A percentile compares a stretch with the other conserved stretches of the same genome.
phyloP scores from a whole-genome alignment of 2,329 filamentous ascomycete species.

The Tolypocladium sp. region DNA sequence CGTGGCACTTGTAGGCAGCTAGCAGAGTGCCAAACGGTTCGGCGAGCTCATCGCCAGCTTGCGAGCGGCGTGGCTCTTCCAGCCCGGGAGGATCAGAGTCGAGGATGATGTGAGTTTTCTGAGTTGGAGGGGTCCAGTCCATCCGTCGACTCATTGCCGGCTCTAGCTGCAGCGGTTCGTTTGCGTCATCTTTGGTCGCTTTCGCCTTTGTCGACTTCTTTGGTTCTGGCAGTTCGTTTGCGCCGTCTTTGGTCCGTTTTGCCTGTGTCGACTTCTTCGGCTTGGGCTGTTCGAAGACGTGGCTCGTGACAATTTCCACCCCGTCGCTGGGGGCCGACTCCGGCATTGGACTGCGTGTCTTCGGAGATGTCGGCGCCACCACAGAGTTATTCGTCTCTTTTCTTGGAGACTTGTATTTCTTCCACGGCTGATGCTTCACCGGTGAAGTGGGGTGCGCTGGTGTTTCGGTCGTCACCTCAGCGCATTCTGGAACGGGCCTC shows the following conservation, averaged over 20 bases:
- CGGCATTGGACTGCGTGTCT: not conserved
- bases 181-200: constrained; percentile 8
- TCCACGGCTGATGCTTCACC: constrained; percentile 23
- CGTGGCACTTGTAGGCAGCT: constrained; percentile 29
- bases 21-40: constrained; percentile 34
- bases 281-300: not conserved
- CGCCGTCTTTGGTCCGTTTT: constrained; percentile 9
- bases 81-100: constrained; percentile 20
- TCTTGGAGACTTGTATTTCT: constrained; percentile 21
- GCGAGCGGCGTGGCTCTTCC: constrained; percentile 5
- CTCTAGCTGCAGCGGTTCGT: constrained; percentile 30
- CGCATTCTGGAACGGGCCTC: constrained; percentile 2
- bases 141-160: constrained; percentile 44
- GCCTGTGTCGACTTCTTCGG: constrained; percentile 6
- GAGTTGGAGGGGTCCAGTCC: constrained; percentile 60
- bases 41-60: constrained; percentile 4
- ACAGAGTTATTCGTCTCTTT: not conserved
- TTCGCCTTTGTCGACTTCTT: constrained; percentile 7
- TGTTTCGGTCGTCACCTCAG: not conserved
- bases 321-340: constrained; percentile 4
- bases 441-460: not conserved
- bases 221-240: constrained; percentile 16
- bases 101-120: constrained; percentile 20
- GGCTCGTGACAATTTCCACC: not conserved
- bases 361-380: not conserved